phyloP scores from a whole-genome alignment of 768 basidiomycete species.

The Lentinula boryana region DNA sequence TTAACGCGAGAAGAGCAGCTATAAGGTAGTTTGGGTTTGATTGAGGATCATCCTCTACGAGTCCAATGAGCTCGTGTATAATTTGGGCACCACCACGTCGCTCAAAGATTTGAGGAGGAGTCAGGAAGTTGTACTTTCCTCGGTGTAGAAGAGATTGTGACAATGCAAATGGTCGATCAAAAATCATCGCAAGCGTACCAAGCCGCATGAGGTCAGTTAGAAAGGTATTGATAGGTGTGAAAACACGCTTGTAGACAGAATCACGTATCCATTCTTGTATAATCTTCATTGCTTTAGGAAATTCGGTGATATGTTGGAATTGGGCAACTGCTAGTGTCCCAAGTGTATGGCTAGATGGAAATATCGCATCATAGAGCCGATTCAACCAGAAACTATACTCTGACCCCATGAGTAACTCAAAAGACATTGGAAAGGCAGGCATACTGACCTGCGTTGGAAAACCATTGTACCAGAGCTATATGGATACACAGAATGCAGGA shows the following conservation, averaged over 20 bases:
- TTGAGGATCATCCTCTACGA: not conserved
- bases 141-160: constrained; percentile 28
- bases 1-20: not conserved
- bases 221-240: constrained; percentile 19
- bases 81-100: constrained; percentile 10
- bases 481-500: not conserved
- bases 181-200: constrained; percentile 28
- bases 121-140: constrained; percentile 18
- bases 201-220: constrained; percentile 34
- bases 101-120: constrained; percentile 13
- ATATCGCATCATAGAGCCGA: constrained; percentile 41
- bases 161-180: constrained; percentile 23
- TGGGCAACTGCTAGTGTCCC: constrained; percentile 36
- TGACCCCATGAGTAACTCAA: not conserved
- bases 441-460: not conserved
- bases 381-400: constrained; percentile 36
- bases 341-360: constrained; percentile 38
- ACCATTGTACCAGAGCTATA: not conserved
- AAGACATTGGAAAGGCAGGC: no score
- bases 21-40: not conserved
- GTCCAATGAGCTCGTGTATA: constrained; percentile 15
- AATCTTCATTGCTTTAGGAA: constrained; percentile 25
- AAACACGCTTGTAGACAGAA: constrained; percentile 27
- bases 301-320: constrained; percentile 31
- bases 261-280: constrained; percentile 42